Conservation (phyloP, 306 rosid species). For the Quercus gilva region DNA sequence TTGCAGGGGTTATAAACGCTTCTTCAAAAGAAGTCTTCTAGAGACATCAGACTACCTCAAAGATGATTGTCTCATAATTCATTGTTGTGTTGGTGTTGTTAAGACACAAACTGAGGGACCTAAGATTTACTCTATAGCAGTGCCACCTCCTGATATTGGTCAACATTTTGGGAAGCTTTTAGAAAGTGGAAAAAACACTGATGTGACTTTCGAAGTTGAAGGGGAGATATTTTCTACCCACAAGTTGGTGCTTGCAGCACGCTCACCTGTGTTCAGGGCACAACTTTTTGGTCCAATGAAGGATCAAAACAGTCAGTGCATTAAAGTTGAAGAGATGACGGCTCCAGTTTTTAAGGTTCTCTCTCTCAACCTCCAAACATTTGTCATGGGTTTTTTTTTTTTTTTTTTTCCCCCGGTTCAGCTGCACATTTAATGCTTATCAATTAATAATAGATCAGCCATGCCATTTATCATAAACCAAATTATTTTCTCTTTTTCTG, state of each 20-base stretch:
- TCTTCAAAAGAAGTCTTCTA: slow-evolving; percentile 46
- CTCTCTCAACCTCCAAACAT: background rate
- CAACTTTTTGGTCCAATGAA: slow-evolving; percentile 68
- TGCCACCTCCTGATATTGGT: slow-evolving; percentile 45
- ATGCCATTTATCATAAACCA: background rate
- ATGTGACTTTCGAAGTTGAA: slow-evolving; percentile 60
- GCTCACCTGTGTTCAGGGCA: slow-evolving; percentile 61
- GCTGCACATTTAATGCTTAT: background rate
- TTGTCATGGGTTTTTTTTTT: background rate
- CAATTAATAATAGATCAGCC: background rate
- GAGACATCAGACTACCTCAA: slow-evolving; percentile 60
- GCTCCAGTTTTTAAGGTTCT: slow-evolving; percentile 59
- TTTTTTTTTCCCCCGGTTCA: too few species aligned
- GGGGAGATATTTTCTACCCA: slow-evolving; percentile 52
- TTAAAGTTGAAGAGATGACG: slow-evolving; percentile 55
- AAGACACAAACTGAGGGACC: slow-evolving; percentile 54
- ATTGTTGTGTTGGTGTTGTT: slow-evolving; percentile 63
- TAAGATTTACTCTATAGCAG: slow-evolving; percentile 44
- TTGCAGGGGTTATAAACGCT: slow-evolving; percentile 68
- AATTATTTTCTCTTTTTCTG: too few species aligned
- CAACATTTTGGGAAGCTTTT: slow-evolving; percentile 54
- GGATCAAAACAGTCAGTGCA: slow-evolving; percentile 43
- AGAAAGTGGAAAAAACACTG: slow-evolving; percentile 49
- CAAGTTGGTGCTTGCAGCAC: slow-evolving; percentile 65
- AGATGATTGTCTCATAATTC: slow-evolving; percentile 54